Evolutionary conservation across 2,329 filamentous ascomycete genomes (phyloP), one percentile per base, ranked within the genome.

Genomic region (Cordyceps militaris): DNA sequence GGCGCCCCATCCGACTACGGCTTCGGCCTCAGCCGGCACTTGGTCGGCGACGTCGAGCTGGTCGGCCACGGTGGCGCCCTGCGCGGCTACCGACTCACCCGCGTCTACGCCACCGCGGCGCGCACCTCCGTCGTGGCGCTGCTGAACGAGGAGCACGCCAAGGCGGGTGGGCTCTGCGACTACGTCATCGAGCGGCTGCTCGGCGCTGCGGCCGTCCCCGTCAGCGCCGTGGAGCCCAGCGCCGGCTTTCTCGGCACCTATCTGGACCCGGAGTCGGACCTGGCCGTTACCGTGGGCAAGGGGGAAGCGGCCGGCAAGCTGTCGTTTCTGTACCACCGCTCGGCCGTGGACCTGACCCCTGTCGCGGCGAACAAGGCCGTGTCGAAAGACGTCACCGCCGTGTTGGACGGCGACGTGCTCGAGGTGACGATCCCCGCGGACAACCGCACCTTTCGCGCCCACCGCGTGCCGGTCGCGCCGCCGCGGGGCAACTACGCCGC

Each of bases 41-140:
- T 66, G 9, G 46, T 70, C 9, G 66, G 61, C 1, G 68, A 66
- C 1, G 62, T 69, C 4, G 50, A 62, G 5, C 65, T 63, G 2
- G 60, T 74, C 2, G 70, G 72, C 1, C 75, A 77, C 58, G 71
- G 70, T 26, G 75, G 74, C 13, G 75, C 70, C 2, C 66, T 77
- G 28, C 66, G 72, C 32, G 75, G 75, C 8, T 77, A 71, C 63
- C 66, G 72, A 21, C 65, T 73, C 14, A 61, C 64, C 23, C 69
- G 75, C 13, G 34, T 66, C 8, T 70, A 77, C 56, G 64, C 67
- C 5, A 69, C 72, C 0, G 59, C 63, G 7, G 64, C 71, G 24
- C 64, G 67, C 1, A 43, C 76, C 1, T 74, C 72, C 3, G 67
- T 76, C 10, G 66, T 77, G 1, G 70, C 70, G 4, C 48, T 76